phyloP scores from a whole-genome alignment of 495 filamentous ascomycete genomes.

The Xylaria venustula region DNA sequence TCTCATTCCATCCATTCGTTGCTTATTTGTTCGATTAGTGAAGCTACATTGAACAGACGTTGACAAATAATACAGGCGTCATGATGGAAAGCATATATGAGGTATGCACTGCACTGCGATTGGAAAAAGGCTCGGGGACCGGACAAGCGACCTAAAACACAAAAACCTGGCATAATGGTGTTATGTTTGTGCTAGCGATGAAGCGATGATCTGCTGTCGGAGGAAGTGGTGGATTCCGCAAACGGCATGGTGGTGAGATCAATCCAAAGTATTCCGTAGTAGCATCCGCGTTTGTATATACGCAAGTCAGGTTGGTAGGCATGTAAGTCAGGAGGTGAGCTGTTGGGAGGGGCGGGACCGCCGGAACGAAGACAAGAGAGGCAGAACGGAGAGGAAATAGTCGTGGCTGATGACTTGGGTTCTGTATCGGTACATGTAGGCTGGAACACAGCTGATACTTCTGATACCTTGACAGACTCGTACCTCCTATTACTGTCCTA shows the following conservation, averaged over 20 bases:
- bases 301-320: too few species aligned
- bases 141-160: not conserved
- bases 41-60: too few species aligned
- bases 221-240: conserved; percentile 3
- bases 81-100: too few species aligned
- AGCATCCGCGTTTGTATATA: conserved; percentile 11
- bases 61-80: too few species aligned
- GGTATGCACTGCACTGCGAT: too few species aligned
- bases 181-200: not conserved
- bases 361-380: not conserved
- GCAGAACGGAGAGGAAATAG: not conserved
- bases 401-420: too few species aligned
- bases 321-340: not conserved
- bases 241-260: conserved; percentile 10
- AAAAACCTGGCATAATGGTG: too few species aligned
- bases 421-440: not conserved
- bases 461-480: too few species aligned
- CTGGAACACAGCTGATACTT: conserved; percentile 14
- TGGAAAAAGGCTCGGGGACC: too few species aligned
- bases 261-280: too few species aligned
- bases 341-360: not conserved
- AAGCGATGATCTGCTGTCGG: not conserved
- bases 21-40: too few species aligned
- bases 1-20: too few species aligned
- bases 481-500: not conserved